These are phyloP conservation scores for Fagopyrum homotropicum DNA, from an alignment of 148 eudicot genomes.

Conservation along the genomic window DNA sequence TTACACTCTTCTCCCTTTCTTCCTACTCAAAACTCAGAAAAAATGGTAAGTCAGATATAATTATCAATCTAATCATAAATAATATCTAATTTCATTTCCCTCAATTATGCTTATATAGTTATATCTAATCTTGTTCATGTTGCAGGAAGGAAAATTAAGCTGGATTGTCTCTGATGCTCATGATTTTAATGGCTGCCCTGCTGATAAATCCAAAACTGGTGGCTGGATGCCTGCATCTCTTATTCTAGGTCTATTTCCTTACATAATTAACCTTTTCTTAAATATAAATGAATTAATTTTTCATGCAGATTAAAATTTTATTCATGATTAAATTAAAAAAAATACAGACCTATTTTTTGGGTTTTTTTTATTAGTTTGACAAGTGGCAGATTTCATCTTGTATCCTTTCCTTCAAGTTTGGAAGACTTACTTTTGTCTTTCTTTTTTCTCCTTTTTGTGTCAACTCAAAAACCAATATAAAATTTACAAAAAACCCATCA, in stretches of 20 bases:
- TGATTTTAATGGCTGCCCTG: slow-evolving; percentile 65
- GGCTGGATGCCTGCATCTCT: slow-evolving; percentile 82
- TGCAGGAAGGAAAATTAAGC: slow-evolving; percentile 43
- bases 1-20: not conserved
- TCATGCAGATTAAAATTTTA: not conserved
- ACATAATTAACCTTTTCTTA: not conserved
- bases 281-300: too few relatives aligned
- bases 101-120: not conserved
- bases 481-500: not conserved
- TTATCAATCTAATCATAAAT: not conserved
- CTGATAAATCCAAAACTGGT: slow-evolving; percentile 69
- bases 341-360: not conserved
- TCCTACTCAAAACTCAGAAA: not conserved
- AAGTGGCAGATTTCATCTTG: slow-evolving; percentile 10
- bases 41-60: not conserved
- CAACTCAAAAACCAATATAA: not conserved
- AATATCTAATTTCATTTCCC: not conserved
- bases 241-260: slow-evolving; percentile 43
- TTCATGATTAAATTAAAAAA: not conserved
- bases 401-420: slow-evolving; percentile 12
- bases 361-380: not conserved
- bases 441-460: not conserved
- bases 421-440: slow-evolving; percentile 11
- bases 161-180: slow-evolving; percentile 55
- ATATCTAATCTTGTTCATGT: not conserved